A percentile compares a stretch with the other conserved stretches of the same genome.
Conservation (phyloP, 768 basidiomycete species). For the Kwoniella bestiolae region DNA sequence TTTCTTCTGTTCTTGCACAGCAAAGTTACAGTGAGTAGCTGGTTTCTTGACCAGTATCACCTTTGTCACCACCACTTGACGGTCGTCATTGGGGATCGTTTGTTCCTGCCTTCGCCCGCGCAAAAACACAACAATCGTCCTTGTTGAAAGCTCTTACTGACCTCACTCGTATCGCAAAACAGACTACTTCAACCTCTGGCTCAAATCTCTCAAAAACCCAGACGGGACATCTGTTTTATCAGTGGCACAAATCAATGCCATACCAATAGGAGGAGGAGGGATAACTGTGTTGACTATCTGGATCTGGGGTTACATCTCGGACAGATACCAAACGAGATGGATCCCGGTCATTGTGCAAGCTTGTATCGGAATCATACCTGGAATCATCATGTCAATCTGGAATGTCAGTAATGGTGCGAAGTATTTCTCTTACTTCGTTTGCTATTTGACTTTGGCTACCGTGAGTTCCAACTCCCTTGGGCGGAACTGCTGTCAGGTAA, state of each 20-base stretch:
- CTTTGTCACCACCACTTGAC: no score
- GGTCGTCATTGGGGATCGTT: no score
- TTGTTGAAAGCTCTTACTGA: no score
- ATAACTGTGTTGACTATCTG: conserved; percentile 44
- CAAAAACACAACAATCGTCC: no score
- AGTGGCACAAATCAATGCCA: conserved; percentile 21
- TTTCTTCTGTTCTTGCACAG: conserved; percentile 42
- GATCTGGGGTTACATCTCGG: conserved; percentile 41
- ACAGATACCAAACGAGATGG: conserved; percentile 49
- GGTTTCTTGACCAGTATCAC: no score
- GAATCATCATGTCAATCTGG: conserved; percentile 54
- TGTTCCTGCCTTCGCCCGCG: no score
- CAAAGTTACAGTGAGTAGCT: conserved; percentile 33
- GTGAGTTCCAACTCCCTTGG: background rate
- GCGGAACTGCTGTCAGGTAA: no score
- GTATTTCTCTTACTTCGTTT: conserved; percentile 49
- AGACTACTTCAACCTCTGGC: conserved; percentile 52
- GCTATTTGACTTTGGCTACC: conserved; percentile 43
- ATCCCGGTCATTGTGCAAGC: conserved; percentile 43
- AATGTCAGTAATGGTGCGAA: conserved; percentile 45
- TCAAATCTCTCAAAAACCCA: conserved; percentile 37
- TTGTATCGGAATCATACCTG: conserved; percentile 40
- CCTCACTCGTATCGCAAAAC: no score
- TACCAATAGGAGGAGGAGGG: conserved; percentile 27
- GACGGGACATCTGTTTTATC: conserved; percentile 23